Evolutionary conservation across 2,329 filamentous ascomycete genomes (phyloP).

Genomic region (Paramyrothecium sp.): DNA sequence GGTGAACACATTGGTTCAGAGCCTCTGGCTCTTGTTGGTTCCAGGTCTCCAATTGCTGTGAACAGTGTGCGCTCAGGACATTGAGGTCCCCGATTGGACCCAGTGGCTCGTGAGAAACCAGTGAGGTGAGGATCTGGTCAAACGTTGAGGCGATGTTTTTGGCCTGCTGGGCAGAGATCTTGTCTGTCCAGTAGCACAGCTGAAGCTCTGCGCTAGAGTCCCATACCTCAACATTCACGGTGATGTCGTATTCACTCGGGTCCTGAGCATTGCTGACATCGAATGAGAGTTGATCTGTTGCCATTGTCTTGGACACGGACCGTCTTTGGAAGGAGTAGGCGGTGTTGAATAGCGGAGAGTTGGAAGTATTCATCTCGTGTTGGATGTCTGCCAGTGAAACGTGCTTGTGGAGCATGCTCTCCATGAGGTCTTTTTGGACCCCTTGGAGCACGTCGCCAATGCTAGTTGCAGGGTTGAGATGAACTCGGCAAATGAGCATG

Average conservation of each 20-base stretch:
- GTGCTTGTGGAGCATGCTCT: conserved; percentile 4
- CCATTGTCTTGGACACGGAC: conserved; percentile 11
- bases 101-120: not conserved
- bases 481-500: conserved; percentile 1
- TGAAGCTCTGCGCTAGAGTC: conserved; percentile 13
- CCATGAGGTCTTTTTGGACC: not conserved
- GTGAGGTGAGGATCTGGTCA: conserved; percentile 11
- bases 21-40: conserved; percentile 7
- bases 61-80: conserved; percentile 7
- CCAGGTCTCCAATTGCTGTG: conserved; percentile 22
- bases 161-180: conserved; percentile 14
- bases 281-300: conserved; percentile 9
- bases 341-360: conserved; percentile 10
- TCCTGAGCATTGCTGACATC: conserved; percentile 5
- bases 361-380: conserved; percentile 1
- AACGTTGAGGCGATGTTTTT: conserved; percentile 15
- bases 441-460: not conserved
- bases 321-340: conserved; percentile 18
- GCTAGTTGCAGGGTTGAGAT: not conserved
- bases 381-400: conserved; percentile 7
- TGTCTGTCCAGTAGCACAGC: conserved; percentile 20
- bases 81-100: conserved; percentile 16
- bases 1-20: conserved; percentile 33
- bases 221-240: conserved; percentile 19
- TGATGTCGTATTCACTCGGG: conserved; percentile 16